Evolutionary conservation across 2,329 filamentous ascomycete species (phyloP).

Genomic region (Fusarium coicis): DNA sequence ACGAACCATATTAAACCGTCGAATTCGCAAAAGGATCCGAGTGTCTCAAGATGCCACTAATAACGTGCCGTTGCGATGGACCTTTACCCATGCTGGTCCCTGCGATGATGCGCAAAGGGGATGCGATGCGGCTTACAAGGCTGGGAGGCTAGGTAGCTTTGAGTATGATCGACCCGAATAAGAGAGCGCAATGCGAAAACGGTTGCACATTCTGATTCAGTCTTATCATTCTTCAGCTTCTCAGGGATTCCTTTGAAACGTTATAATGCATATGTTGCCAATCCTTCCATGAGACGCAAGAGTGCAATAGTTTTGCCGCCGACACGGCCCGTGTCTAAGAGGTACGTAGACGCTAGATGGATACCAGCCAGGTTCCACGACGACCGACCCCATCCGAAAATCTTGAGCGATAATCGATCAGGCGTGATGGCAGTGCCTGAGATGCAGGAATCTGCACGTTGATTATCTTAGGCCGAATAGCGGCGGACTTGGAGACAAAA

Average conservation of each 20-base stretch:
- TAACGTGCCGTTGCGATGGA: slow-evolving; percentile 18
- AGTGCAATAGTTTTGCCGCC: not conserved
- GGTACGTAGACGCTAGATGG: not conserved
- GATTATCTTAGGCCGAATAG: slow-evolving; percentile 43
- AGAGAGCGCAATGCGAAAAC: slow-evolving; percentile 20
- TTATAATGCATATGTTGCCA: not conserved
- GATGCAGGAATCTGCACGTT: slow-evolving; percentile 43
- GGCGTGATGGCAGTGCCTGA: slow-evolving; percentile 31
- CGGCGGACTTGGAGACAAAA: slow-evolving; percentile 23
- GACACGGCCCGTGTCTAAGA: not conserved
- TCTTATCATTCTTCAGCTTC: slow-evolving; percentile 14
- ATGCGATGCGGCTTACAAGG: slow-evolving; percentile 25
- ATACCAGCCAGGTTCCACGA: slow-evolving; percentile 5
- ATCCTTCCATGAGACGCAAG: not conserved
- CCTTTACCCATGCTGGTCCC: slow-evolving; percentile 2
- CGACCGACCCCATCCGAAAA: slow-evolving; percentile 11
- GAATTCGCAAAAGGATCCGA: not conserved
- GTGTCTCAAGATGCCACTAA: slow-evolving; percentile 10
- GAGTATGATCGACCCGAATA: slow-evolving; percentile 28
- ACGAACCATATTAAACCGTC: not conserved
- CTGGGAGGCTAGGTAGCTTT: slow-evolving; percentile 1
- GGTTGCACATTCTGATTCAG: not conserved
- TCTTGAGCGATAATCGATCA: slow-evolving; percentile 28
- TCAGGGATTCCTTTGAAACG: not conserved
- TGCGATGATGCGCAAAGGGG: not conserved